Base-by-base conservation (phyloP, 1,284 basidiomycete genomes). In the Rhodotorula sp. region DNA sequence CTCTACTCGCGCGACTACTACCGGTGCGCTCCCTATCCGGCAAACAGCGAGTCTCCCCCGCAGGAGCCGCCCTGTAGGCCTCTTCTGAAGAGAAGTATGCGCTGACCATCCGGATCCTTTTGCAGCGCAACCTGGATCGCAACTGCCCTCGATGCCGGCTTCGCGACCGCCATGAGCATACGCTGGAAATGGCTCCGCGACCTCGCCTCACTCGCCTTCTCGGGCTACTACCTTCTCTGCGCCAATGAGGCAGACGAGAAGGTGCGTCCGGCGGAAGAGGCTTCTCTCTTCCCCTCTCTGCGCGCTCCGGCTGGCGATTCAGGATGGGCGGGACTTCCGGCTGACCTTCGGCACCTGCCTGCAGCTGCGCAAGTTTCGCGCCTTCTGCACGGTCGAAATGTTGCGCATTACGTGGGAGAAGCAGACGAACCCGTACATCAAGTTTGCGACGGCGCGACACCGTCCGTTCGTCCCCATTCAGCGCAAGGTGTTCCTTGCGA, bases 401-500 rank as follows among this genome's bases (percentile, higher is more conserved):
- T 87, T 99, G 53, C 88, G 96, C 17, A 85, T 87, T 19, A 97
- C 94, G 15, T 98, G 96, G 96, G 93, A 97, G 82, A 99, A 99
- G 85, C 92, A 93, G 0, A 72, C 57, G 53, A 97, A 98, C 82
- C 95, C 94, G 70, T 92, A 94, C 83, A 85, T 97, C 73, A 89
- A 90, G 48, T 81, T 89, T 34, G 77, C 91, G 57, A 88, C 88
- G 7, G 82, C 82, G 67, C 81, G 85, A 50, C 88, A 90, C 56
- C 85, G 86, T 0, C 85, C 86, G 1, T 70, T 79, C 37, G 81
- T 97, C 32, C 84, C 86, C n/a, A 85, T 93, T 61, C 85, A 88
- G 58, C 87, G 89, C 66, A 90, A 90, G 81, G 84, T 97, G 54
- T 83, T 89, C n/a, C 85, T 99, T 21, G 88, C 91, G 1, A 86